Evolutionary conservation across 768 basidiomycete species (phyloP).

Genomic region (Rhodotorula sphaerocarpa): DNA sequence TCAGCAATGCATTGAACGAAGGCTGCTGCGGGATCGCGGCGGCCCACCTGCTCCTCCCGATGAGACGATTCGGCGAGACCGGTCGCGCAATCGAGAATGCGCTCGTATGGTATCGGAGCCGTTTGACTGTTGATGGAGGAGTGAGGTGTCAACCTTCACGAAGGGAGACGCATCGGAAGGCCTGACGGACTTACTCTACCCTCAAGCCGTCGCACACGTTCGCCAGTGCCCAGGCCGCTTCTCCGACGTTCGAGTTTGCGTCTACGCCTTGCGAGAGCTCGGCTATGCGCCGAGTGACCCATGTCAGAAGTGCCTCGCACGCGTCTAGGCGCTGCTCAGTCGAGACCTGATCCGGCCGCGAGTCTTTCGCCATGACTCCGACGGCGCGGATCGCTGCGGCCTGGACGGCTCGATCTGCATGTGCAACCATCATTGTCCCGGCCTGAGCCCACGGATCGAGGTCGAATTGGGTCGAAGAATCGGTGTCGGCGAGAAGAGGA

Average conservation of each 20-base stretch:
- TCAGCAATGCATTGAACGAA: too few relatives aligned
- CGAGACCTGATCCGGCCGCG: neutral
- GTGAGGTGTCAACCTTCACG: too few relatives aligned
- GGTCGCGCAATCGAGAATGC: too few relatives aligned
- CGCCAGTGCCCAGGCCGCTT: slow-evolving; percentile 13
- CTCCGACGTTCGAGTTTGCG: neutral
- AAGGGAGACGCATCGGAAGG: too few relatives aligned
- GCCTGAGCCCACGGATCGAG: neutral
- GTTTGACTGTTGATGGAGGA: too few relatives aligned
- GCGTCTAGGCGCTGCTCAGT: neutral
- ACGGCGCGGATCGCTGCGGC: neutral
- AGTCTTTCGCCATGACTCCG: neutral
- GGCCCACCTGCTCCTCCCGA: too few relatives aligned
- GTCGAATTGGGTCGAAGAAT: neutral
- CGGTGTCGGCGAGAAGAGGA: neutral
- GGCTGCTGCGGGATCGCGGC: too few relatives aligned
- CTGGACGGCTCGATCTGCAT: neutral
- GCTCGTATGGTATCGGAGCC: too few relatives aligned
- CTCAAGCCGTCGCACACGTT: slow-evolving; percentile 14
- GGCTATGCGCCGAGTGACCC: neutral
- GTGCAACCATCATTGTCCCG: too few relatives aligned
- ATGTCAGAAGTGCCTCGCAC: neutral
- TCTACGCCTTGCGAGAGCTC: neutral
- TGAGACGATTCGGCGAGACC: too few relatives aligned
- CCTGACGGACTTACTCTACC: too few relatives aligned